Conservation (phyloP, 148 eudicot species). For the Cornus florida region DNA sequence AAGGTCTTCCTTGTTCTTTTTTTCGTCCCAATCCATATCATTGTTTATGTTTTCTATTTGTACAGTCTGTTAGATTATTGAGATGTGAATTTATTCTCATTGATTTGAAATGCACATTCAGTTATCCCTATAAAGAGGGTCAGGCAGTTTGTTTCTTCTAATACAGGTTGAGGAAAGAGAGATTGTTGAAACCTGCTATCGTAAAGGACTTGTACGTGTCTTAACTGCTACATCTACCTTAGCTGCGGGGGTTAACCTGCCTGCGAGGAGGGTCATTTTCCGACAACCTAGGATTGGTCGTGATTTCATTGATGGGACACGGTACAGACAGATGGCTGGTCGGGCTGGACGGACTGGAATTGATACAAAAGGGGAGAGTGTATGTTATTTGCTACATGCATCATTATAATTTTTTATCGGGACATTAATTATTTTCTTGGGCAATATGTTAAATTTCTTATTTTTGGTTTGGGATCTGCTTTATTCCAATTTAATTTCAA, state of each 20-base stretch:
- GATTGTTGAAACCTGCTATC: conserved; percentile 86
- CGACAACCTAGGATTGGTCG: conserved; percentile 98
- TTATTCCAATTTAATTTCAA: not conserved
- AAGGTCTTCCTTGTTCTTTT: not conserved
- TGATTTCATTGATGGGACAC: conserved; percentile 93
- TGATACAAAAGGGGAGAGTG: conserved; percentile 99
- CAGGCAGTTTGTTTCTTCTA: not conserved
- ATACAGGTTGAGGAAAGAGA: conserved; percentile 96
- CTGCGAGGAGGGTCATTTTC: conserved; percentile 96
- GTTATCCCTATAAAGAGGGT: not conserved
- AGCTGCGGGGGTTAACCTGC: conserved; percentile 99
- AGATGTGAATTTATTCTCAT: not conserved
- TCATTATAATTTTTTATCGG: conserved; percentile 3
- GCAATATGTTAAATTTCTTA: not conserved
- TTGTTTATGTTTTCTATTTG: conserved; percentile 1
- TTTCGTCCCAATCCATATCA: not conserved
- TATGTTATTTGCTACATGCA: conserved; percentile 37
- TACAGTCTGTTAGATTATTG: conserved; percentile 4
- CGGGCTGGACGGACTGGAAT: conserved; percentile 99
- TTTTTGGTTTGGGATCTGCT: not conserved
- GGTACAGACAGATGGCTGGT: conserved; percentile 97
- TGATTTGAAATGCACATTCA: conserved; percentile 1
- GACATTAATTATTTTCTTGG: conserved; percentile 2
- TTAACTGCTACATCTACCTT: conserved; percentile 97
- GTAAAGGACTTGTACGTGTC: conserved; percentile 94